Conservation (phyloP, 2,329 filamentous ascomycete genomes). For the Orbilia javanica region DNA sequence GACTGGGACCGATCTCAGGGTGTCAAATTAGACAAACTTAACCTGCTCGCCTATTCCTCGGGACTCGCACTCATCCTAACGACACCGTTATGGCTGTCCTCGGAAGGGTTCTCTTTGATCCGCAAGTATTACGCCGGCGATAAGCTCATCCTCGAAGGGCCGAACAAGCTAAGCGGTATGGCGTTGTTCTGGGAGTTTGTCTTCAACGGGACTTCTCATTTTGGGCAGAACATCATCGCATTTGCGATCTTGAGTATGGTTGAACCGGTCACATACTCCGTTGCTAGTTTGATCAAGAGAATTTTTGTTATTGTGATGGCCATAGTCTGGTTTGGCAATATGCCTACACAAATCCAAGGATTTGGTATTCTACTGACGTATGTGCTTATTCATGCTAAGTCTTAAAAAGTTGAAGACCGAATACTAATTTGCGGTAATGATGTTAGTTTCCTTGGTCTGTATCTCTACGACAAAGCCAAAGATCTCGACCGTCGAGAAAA, state of each 20-base stretch:
- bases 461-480: conserved; percentile 93
- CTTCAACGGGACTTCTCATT: conserved; percentile 97
- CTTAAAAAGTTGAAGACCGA: neutral
- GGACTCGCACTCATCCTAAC: conserved; percentile 91
- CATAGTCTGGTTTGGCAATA: conserved; percentile 94
- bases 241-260: conserved; percentile 93
- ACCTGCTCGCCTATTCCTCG: conserved; percentile 96
- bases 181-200: conserved; percentile 81
- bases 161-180: conserved; percentile 71
- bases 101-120: conserved; percentile 83
- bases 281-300: conserved; percentile 94
- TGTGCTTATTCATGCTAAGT: neutral
- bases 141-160: conserved; percentile 79
- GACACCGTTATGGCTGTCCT: conserved; percentile 90
- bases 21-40: conserved; percentile 92
- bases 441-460: conserved; percentile 81
- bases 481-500: conserved; percentile 89
- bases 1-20: conserved; percentile 78
- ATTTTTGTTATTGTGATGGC: conserved; percentile 97
- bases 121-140: conserved; percentile 84
- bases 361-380: conserved; percentile 84
- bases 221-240: conserved; percentile 93
- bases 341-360: conserved; percentile 84
- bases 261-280: conserved; percentile 95
- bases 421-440: conserved; percentile 2